phyloP scores from a whole-genome alignment of 805 yeast genomes.

The Lipomyces yamadae region DNA sequence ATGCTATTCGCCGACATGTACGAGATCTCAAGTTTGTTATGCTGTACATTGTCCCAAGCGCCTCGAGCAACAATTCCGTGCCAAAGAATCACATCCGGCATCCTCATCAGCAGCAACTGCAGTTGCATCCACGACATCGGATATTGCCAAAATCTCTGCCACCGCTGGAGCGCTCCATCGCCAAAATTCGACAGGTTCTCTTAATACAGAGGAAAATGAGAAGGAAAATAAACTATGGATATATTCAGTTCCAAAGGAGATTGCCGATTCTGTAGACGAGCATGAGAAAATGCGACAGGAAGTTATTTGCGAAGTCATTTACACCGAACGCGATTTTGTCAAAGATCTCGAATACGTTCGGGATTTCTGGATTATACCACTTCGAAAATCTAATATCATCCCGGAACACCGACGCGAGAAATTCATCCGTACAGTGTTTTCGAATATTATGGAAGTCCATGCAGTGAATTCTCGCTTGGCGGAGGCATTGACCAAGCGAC shows the following conservation, averaged over 20 bases:
- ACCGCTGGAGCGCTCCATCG: slow-evolving; percentile 50
- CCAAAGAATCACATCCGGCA: slow-evolving; percentile 51
- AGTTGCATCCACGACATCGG: slow-evolving; percentile 9
- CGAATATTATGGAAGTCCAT: slow-evolving; percentile 85
- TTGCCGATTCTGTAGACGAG: slow-evolving; percentile 78
- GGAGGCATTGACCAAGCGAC: slow-evolving; percentile 86
- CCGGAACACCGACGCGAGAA: slow-evolving; percentile 88
- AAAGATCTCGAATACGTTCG: slow-evolving; percentile 91
- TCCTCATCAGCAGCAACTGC: slow-evolving; percentile 18
- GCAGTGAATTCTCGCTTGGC: slow-evolving; percentile 82
- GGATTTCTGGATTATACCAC: slow-evolving; percentile 91
- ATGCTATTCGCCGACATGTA: slow-evolving; percentile 96
- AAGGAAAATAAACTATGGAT: slow-evolving; percentile 91
- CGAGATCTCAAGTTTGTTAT: slow-evolving; percentile 84
- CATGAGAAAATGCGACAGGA: slow-evolving; percentile 92
- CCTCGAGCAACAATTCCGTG: slow-evolving; percentile 91
- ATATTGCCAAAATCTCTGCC: slow-evolving; percentile 51
- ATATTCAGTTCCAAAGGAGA: slow-evolving; percentile 79
- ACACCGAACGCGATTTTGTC: slow-evolving; percentile 93
- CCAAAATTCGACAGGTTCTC: slow-evolving; percentile 24
- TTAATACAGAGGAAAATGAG: slow-evolving; percentile 60
- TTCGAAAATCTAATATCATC: slow-evolving; percentile 82
- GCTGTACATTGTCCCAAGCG: slow-evolving; percentile 96
- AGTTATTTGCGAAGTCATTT: slow-evolving; percentile 88
- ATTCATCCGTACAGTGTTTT: slow-evolving; percentile 88